Evolutionary conservation across 192 early-diverging fungal genomes (phyloP).

Genomic region (Podila epigama): DNA sequence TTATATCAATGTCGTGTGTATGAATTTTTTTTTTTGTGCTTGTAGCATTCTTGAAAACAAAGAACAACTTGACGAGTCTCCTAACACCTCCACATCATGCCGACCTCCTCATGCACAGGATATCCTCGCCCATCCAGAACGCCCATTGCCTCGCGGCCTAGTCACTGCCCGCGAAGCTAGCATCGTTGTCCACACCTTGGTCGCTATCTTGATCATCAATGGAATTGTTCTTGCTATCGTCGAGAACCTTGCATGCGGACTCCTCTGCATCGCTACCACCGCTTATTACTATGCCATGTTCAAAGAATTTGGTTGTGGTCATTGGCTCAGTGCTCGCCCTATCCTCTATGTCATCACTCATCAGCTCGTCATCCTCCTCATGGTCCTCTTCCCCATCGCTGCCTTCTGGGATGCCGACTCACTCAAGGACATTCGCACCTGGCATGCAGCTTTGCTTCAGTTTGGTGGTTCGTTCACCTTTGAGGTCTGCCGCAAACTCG

Average conservation of each 20-base stretch:
- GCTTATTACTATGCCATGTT: slow-evolving; percentile 48
- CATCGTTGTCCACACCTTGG: slow-evolving; percentile 30
- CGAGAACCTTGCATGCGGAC: slow-evolving; percentile 43
- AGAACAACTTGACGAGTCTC: too few species aligned
- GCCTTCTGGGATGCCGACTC: slow-evolving; percentile 38
- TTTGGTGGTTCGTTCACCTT: slow-evolving; percentile 45
- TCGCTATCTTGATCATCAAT: slow-evolving; percentile 29
- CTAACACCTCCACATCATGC: too few species aligned
- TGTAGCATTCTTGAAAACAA: too few species aligned
- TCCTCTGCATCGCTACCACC: slow-evolving; percentile 45
- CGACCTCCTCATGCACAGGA: too few species aligned
- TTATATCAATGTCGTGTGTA: too few species aligned
- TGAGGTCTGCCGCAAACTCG: slow-evolving; percentile 44
- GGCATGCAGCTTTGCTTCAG: slow-evolving; percentile 41
- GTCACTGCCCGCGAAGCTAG: slow-evolving; percentile 41
- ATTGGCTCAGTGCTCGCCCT: slow-evolving; percentile 46
- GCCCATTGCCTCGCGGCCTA: slow-evolving; percentile 36
- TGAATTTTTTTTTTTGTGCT: too few species aligned
- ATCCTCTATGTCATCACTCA: slow-evolving; percentile 46
- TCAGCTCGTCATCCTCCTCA: slow-evolving; percentile 40
- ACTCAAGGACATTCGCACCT: slow-evolving; percentile 24
- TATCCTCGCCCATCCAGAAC: slow-evolving; percentile 46
- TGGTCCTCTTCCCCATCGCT: slow-evolving; percentile 40
- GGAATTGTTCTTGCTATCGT: slow-evolving; percentile 31
- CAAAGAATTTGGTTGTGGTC: slow-evolving; percentile 48